Percentiles rank a stretch among this genome's conserved stretches.
These are phyloP conservation scores for Phytopythium mirpurense DNA, from an alignment of 352 stramenopile genomes.

Conservation along the genomic window DNA sequence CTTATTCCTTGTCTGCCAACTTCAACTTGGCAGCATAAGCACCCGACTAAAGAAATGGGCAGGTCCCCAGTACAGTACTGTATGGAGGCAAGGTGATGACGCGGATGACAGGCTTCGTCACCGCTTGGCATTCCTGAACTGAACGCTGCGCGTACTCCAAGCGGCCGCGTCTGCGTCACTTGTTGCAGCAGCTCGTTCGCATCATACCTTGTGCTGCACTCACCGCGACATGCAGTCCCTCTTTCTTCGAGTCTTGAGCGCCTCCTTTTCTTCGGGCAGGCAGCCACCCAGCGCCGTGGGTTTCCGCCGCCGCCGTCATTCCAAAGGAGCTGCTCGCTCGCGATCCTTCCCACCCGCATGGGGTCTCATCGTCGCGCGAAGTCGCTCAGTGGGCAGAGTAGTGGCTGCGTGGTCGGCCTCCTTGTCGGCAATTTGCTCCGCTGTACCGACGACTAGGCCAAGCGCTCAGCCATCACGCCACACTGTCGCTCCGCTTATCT, in stretches of 20 bases:
- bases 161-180: not conserved
- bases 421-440: no score
- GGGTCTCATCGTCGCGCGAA: not conserved
- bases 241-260: not conserved
- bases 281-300: conserved; percentile 18
- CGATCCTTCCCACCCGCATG: not conserved
- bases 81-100: not conserved
- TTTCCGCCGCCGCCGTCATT: conserved; percentile 37
- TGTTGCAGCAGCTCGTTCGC: not conserved
- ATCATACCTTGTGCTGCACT: not conserved
- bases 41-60: not conserved
- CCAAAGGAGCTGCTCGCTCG: conserved; percentile 11
- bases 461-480: not conserved
- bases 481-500: conserved; percentile 2
- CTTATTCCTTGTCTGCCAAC: no score
- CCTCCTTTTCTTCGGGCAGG: conserved; percentile 20
- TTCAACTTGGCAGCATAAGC: not conserved
- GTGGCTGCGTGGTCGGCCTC: no score
- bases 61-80: no score
- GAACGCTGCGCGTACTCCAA: no score
- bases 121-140: no score
- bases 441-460: no score
- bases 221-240: no score
- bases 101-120: no score
- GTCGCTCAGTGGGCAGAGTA: not conserved